Base-by-base conservation (phyloP, 805 yeast species). In the Candida verbasci region DNA sequence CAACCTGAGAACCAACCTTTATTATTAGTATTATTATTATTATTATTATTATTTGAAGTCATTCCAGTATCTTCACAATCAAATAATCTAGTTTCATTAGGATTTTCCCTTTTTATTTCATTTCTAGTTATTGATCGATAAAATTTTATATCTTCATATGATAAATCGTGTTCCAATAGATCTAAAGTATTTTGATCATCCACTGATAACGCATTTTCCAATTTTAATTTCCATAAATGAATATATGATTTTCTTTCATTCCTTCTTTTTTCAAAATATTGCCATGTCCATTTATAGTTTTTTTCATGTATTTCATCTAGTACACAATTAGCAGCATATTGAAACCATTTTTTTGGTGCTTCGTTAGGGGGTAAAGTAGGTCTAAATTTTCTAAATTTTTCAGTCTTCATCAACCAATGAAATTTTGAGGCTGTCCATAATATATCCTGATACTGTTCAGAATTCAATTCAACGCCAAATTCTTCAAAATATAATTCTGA, bases 281-380 rank as follows among this genome's bases (percentile, higher is more conserved):
- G 93, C 98, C 98, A 94, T 24, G 87, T 79, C 94, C 96, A 86
- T 49, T 75, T 77, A 47, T 79, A 74, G 53, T 85, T 78, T 49
- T 73, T 77, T 41, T 86, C 93, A 49, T 85, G 95, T 26, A 93
- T 80, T 52, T 88, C 96, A 39, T 78, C 68, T 29, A 77, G 59
- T 2, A 93, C 85, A 15, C 86, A 80, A n/a, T 72, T 60, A 1
- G 86, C 91, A 6, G 93, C 83, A 55, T 86, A 93, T 42, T 65
- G 56, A 49, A 93, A 76, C 98, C 98, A 93, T 25, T 73, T 80
- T 32, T 56, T 64, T 0, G 97, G 95, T 44, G 80, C 74, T 27
- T 86, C 86, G 15, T 51, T 44, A 1, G 70, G 65, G 0, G 72
- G n/a, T 3, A 48, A 48, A 31, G 58, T 61, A 3, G 98, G 98